Base-by-base conservation (phyloP, 805 yeast species). In the Brettanomyces sp. region DNA sequence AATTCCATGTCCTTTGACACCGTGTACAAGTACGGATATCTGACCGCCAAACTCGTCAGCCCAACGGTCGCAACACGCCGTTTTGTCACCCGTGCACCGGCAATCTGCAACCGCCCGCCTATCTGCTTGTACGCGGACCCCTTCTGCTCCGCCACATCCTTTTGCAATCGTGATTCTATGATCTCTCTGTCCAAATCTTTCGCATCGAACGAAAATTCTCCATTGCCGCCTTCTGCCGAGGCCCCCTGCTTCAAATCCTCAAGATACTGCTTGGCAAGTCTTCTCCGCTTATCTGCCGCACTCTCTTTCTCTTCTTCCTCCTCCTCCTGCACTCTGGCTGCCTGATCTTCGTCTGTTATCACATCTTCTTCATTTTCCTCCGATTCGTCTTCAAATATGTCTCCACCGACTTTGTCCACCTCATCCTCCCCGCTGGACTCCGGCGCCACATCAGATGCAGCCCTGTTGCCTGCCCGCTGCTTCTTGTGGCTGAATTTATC, bases 211-310 rank as follows among this genome's bases (percentile, higher is more conserved):
- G 22, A 14, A 18, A n/a, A 21, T 13, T 22, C 51, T 25, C 42
- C 41, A 22, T 40, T 52, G 22, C 43, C 47, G 23, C 39, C 46
- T 21, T 40, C 50, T 5, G 37, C 52, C 23, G 53, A 52, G 3
- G 47, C 39, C 18, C 72, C 74, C 50, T 83, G 87, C 3, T 85
- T 79, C 57, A 93, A 67, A 57, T 84, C 85, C 41, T 83, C 89
- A 51, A 93, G 69, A 63, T 93, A 93, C 64, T 90, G 93, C 64
- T 89, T 89, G 14, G 98, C 98, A 49, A 93, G 72, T 58, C 98
- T 73, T 66, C 99, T 78, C 65, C 99, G 79, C 65, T 87, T 89
- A 58, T 93, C 99, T 0, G 96, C 95, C 7, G 90, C 95, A 42
- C 79, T 77, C 64, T 91, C 98, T 14, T 72, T 73, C 13, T 69